Evolutionary conservation across 106 monocot genomes (phyloP).

Genomic region (Narthecium ossifragum): DNA sequence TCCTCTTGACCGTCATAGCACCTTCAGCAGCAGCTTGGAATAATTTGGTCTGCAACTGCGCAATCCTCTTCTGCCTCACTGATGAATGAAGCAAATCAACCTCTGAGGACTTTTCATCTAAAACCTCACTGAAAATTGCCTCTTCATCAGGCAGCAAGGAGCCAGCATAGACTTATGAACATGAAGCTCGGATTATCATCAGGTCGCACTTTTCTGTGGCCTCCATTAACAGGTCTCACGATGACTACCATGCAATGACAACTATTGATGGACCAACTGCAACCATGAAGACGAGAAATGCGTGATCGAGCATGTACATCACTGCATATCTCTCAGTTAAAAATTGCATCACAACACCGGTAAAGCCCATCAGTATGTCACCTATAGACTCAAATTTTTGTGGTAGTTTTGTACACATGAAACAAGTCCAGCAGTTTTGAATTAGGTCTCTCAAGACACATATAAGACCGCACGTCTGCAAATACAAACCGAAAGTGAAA

Average conservation of each 20-base stretch:
- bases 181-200: constrained; percentile 58
- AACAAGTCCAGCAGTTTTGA: constrained; percentile 73
- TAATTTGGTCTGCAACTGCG: constrained; percentile 59
- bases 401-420: constrained; percentile 88
- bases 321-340: constrained; percentile 66
- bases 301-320: constrained; percentile 46
- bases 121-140: constrained; percentile 75
- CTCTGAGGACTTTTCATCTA: constrained; percentile 78
- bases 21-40: constrained; percentile 80
- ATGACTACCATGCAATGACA: constrained; percentile 30
- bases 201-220: constrained; percentile 51
- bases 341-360: constrained; percentile 87
- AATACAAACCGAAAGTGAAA: too few relatives aligned
- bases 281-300: constrained; percentile 69
- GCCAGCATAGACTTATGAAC: constrained; percentile 44
- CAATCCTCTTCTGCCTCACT: constrained; percentile 74
- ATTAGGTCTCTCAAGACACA: constrained; percentile 81
- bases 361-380: constrained; percentile 82
- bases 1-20: constrained; percentile 79
- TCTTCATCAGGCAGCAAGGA: constrained; percentile 58
- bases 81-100: constrained; percentile 66
- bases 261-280: constrained; percentile 74
- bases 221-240: constrained; percentile 48
- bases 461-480: constrained; percentile 84
- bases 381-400: constrained; percentile 68